Conservation (phyloP, 371 early-diverging fungal genomes). For the Zychaea mexicana region DNA sequence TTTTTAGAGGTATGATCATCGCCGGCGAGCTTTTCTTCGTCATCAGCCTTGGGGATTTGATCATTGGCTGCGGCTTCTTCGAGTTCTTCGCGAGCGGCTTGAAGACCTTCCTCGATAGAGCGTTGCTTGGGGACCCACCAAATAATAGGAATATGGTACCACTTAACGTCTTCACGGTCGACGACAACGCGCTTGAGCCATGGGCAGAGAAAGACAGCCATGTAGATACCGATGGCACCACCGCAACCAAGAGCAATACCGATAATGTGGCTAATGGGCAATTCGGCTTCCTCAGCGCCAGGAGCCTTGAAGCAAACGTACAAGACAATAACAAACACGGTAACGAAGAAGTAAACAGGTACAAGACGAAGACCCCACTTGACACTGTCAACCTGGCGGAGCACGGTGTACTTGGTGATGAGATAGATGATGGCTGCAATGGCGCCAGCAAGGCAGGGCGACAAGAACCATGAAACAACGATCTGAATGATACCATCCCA, state of each 20-base stretch:
- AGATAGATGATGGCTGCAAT: slow-evolving; percentile 69
- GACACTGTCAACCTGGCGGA: slow-evolving; percentile 67
- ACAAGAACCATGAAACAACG: slow-evolving; percentile 78
- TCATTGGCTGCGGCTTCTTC: slow-evolving; percentile 1
- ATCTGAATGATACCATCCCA: slow-evolving; percentile 74
- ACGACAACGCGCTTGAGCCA: slow-evolving; percentile 66
- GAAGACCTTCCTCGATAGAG: slow-evolving; percentile 15
- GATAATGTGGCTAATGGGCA: slow-evolving; percentile 51
- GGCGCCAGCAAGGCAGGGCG: slow-evolving; percentile 71
- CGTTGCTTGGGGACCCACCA: slow-evolving; percentile 53
- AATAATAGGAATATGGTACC: slow-evolving; percentile 70
- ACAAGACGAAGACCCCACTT: slow-evolving; percentile 75
- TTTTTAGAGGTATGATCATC: neutral
- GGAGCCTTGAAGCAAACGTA: slow-evolving; percentile 79
- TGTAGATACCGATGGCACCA: slow-evolving; percentile 50
- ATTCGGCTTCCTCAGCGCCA: slow-evolving; percentile 35
- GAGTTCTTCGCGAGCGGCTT: neutral
- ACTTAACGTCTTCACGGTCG: slow-evolving; percentile 66
- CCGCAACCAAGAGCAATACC: slow-evolving; percentile 68
- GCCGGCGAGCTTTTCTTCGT: slow-evolving; percentile 1
- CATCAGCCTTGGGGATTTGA: neutral
- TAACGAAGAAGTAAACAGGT: slow-evolving; percentile 80
- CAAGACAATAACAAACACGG: slow-evolving; percentile 67
- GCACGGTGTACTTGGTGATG: slow-evolving; percentile 65
- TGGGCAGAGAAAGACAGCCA: slow-evolving; percentile 62